Base-by-base conservation (phyloP, 148 eudicot genomes). In the Rhododendron simsii region DNA sequence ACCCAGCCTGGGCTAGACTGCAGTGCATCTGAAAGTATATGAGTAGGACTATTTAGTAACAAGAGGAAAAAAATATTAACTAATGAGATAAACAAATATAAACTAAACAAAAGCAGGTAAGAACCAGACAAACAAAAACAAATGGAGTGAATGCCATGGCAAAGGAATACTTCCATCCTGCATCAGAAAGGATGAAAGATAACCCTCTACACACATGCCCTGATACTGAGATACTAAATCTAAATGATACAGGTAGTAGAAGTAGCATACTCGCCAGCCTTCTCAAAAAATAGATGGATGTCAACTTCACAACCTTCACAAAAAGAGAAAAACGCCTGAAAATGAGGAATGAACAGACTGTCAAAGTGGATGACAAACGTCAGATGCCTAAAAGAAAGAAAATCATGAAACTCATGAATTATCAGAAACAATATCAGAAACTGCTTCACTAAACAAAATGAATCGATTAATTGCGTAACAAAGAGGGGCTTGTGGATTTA, bases 231-330 rank as follows among this genome's bases (percentile, higher is more conserved):
- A 67, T 67, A 26, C 5, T 26, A 11, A 28, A 69, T 69, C 15
- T 26, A 26, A 28, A 69, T 69, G 41, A 37, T 5, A 59, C 30
- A 59, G 63, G 74, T 28, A 80, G 81, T n/a, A 81, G 71, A 78
- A 89, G 77, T 50, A 86, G 71, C 99, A 93, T 97, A 97, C 99
- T 97, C 98, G 90, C 99, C 98, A 86, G 99, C 98, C 92, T 94
- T 95, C 84, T 95, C 98, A 87, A 97, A 93, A 88, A 87, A 93
- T 83, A 95, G 89, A 85, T 93, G 99, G 48, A 97, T 92, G 88
- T 94, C 99, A 84, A 95, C 92, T 94, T 96, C 99, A 83, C 99
- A 95, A 71, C 94, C 96, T 91, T 96, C 99, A 39, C 98, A 95
- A 88, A 93, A 94, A 83, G 96, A 91, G 88, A 93, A 93, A 93